Conservation (phyloP, 345 rosid genomes). For the Kernera saxatilis region DNA sequence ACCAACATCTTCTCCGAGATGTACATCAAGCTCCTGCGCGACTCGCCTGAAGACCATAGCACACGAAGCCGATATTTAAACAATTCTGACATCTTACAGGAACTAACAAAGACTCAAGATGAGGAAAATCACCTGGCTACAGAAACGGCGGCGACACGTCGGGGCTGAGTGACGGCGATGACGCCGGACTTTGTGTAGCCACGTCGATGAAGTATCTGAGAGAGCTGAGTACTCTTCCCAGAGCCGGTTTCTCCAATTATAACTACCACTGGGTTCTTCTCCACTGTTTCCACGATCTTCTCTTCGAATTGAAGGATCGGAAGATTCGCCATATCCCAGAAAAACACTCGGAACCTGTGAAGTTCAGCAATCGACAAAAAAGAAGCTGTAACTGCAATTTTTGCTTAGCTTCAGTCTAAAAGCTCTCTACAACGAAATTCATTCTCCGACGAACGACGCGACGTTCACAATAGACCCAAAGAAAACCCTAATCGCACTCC, state of each 20-base stretch:
- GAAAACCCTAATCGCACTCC: conserved; percentile 5
- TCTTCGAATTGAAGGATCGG: conserved; percentile 78
- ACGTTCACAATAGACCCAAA: background rate
- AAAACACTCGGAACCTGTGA: background rate
- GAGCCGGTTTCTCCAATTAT: conserved; percentile 92
- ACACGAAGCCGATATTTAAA: background rate
- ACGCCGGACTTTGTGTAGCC: conserved; percentile 74
- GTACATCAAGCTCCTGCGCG: conserved; percentile 86
- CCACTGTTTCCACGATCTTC: conserved; percentile 62
- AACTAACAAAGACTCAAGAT: background rate
- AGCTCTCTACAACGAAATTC: background rate
- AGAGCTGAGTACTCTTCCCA: conserved; percentile 96
- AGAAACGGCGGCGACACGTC: conserved; percentile 94
- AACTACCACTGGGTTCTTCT: conserved; percentile 69
- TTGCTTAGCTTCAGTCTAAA: background rate
- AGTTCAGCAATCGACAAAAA: background rate
- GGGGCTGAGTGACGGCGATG: conserved; percentile 89
- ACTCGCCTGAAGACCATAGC: conserved; percentile 50
- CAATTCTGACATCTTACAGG: background rate
- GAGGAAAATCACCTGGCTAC: conserved; percentile 58
- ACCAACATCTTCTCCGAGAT: conserved; percentile 92
- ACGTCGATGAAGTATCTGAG: conserved; percentile 79
- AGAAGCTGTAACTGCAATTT: background rate
- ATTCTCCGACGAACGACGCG: background rate
- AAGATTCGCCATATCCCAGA: conserved; percentile 52